A percentile compares a stretch with the other conserved stretches of the same genome.
Evolutionary conservation across 2,329 filamentous ascomycete genomes (phyloP).

Genomic region (Xylariales sp.): DNA sequence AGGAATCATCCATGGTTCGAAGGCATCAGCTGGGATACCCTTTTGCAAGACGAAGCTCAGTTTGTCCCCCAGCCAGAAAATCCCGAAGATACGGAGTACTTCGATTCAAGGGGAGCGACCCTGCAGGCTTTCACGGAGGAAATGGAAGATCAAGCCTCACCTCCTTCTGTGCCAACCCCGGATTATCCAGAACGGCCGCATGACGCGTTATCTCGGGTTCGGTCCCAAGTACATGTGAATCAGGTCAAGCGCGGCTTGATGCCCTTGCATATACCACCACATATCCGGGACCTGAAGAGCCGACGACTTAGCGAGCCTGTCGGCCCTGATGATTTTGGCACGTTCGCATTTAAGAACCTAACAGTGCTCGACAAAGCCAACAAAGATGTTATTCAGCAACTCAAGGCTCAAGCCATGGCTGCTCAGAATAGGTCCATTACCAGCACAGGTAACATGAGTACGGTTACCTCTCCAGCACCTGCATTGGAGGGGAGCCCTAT

Average conservation of each 20-base stretch:
- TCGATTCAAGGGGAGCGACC: conserved; percentile 86
- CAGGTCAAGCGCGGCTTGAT: conserved; percentile 88
- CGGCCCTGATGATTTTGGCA: conserved; percentile 87
- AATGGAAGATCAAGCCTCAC: conserved; percentile 82
- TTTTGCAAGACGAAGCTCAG: conserved; percentile 92
- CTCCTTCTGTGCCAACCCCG: conserved; percentile 64
- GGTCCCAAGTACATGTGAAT: conserved; percentile 69
- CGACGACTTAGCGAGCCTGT: conserved; percentile 88
- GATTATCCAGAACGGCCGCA: conserved; percentile 89
- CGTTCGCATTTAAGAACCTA: conserved; percentile 94
- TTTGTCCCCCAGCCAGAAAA: conserved; percentile 92
- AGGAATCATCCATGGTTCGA: conserved; percentile 85
- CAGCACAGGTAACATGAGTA: conserved; percentile 38
- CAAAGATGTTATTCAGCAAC: conserved; percentile 96
- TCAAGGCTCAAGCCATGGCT: conserved; percentile 84
- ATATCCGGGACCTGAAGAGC: conserved; percentile 86
- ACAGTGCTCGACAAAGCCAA: conserved; percentile 96
- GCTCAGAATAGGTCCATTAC: conserved; percentile 50
- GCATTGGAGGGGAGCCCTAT: conserved; percentile 82
- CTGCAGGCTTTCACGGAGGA: conserved; percentile 91
- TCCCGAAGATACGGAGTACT: conserved; percentile 96
- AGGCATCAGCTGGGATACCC: conserved; percentile 80
- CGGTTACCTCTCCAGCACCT: conserved; percentile 56
- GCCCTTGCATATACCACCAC: conserved; percentile 92
- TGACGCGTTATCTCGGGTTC: conserved; percentile 85